Base-by-base conservation (phyloP, 1,284 basidiomycete species). In the Rhodotorula sp. region DNA sequence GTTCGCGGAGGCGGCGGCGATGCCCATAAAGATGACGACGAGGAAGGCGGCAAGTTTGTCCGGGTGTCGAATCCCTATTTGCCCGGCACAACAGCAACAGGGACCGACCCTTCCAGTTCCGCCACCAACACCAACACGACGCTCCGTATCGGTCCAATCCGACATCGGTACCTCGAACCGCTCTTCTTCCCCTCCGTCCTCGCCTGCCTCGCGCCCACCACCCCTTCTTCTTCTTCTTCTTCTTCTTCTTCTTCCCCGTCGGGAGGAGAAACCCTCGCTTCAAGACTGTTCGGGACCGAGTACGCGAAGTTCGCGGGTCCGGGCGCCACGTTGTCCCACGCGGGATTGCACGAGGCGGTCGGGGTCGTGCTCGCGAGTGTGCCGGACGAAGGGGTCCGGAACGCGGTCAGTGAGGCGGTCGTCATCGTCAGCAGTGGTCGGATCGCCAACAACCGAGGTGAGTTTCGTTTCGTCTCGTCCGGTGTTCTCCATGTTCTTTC, bases 111-210 rank as follows among this genome's bases (percentile, higher is more conserved):
- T 31, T 21, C 43, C 38, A 48, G 7, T 8, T 59, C 55, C 66
- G 65, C 55, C 31, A 68, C n/a, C 48, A 34, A 34, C 34, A 66
- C 48, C 26, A 49, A 54, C 49, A 45, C 88, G 78, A 86, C 88
- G 61, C 81, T 97, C 71, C 89, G 88, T 2, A 78, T 97, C 47
- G 94, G 93, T 8, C 89, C 91, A 77, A 91, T 94, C 77, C 85
- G 93, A 60, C 93, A 97, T 83, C 85, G 91, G 55, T 89, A 95
- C 80, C 92, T 91, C 79, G 94, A 97, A 79, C 92, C 93, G 15
- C 84, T 97, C 48, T 92, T 94, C 75, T 88, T 93, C 70, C 89
- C 91, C 47, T 79, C 78, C 1, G 75, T 84, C 16, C 79, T 83
- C 16, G 68, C 80, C 3, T 76, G 78, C 0, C 55, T 69, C n/a